Base-by-base conservation (phyloP, 2,329 filamentous ascomycete species). In the Xylariaceae sp. region DNA sequence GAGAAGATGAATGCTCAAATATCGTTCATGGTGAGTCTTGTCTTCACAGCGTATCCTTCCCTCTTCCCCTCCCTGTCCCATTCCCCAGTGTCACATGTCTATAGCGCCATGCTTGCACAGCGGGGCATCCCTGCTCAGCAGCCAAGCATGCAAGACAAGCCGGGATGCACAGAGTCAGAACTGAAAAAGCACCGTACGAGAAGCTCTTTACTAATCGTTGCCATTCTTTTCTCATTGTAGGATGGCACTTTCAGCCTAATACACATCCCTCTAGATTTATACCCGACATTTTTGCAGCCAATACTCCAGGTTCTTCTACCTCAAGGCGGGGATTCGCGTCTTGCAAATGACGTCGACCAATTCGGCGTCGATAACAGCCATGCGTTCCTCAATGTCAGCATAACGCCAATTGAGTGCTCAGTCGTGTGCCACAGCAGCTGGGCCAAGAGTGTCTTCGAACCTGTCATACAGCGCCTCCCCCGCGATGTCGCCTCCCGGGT, bases 391-490 rank as follows among this genome's bases (percentile, higher is more conserved):
- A 97, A 97, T 66, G 83, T 98, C 56, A 94, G 88, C 52, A 79
- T 97, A 59, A 97, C 91, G 0, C 88, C 90, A 0, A 80, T 95
- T 44, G 93, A 96, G 67, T 95, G 89, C 69, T 95, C 90, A 4
- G 79, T 98, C 42, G 89, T 95, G 43, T 97, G 92, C 63, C 86
- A 92, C 51, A 80, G 81, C 48, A 75, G 79, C 34, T 85, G 89
- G 69, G 86, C 88, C 6, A 73, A 80, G 37, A 77, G 80, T 44
- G 79, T 95, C 46, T 95, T 97, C 58, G 72, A 79, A 42, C 89
- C 90, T 1, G 72, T 84, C 43, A 79, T 92, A 46, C 69, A 77
- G 40, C 69, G 72, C 4, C 75, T 95, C 8, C 76, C 83, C n/a
- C 64, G 65, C 34, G 70, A 76, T 33, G 55, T 68, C 4, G 69